A percentile compares a stretch with the other conserved stretches of the same genome.
These are phyloP conservation scores for Globisporangium paddicum DNA, from an alignment of 352 stramenopile species.

Conservation along the genomic window DNA sequence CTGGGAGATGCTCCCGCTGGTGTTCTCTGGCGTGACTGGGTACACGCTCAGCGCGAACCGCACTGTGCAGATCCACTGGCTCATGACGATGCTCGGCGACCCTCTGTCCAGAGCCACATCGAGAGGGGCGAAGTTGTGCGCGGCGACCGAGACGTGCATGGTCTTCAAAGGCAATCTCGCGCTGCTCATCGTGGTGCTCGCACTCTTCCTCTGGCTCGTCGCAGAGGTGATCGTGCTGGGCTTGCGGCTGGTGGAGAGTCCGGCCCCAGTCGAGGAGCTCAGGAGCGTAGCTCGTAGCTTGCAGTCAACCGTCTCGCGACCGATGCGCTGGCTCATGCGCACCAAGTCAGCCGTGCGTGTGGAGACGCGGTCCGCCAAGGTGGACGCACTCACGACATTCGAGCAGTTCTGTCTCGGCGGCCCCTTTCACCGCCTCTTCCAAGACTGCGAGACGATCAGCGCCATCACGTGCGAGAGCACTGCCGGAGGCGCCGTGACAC, in stretches of 20 bases:
- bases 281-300: background rate
- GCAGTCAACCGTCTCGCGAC: background rate
- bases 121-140: background rate
- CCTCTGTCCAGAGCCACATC: background rate
- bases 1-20: background rate
- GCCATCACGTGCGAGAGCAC: background rate
- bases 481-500: background rate
- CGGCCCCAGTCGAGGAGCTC: background rate
- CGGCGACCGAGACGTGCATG: background rate
- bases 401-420: background rate
- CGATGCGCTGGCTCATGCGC: background rate
- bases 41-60: background rate
- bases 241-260: background rate
- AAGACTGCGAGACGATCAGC: background rate
- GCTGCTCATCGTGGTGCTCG: background rate
- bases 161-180: background rate
- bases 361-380: background rate
- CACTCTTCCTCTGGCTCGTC: background rate
- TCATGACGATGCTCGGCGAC: background rate
- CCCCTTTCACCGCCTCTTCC: background rate
- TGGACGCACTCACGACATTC: background rate
- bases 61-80: background rate
- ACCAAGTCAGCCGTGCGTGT: background rate
- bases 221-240: background rate
- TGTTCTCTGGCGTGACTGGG: background rate